Conservation (phyloP, 2,329 filamentous ascomycete species). For the Colletotrichum brevisporum region DNA sequence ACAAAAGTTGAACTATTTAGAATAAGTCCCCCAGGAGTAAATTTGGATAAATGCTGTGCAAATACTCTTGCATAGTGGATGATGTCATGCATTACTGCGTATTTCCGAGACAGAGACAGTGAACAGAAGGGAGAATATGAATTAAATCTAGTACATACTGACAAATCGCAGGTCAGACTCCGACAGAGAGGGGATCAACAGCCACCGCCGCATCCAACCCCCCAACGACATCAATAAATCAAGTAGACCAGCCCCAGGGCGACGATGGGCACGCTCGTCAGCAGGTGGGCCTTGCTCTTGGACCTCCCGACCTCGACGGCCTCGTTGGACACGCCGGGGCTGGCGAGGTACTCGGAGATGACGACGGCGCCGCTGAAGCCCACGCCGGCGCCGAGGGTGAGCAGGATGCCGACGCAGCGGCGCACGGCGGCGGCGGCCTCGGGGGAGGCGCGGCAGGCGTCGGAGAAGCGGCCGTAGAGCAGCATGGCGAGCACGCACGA, state of each 20-base stretch:
- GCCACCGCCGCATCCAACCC: no score
- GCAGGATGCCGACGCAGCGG: constrained; percentile 29
- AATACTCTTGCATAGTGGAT: no score
- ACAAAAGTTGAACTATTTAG: neutral
- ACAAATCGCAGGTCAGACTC: neutral
- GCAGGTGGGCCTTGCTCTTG: constrained; percentile 25
- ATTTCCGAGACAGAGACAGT: no score
- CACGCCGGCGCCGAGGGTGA: constrained; percentile 26
- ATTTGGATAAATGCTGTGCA: neutral
- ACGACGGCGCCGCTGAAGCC: constrained; percentile 32
- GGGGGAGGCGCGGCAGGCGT: constrained; percentile 29
- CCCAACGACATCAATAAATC: constrained; percentile 1
- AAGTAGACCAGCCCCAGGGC: constrained; percentile 25
- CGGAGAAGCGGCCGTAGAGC: constrained; percentile 29
- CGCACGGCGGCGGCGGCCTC: constrained; percentile 20
- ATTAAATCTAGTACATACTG: neutral
- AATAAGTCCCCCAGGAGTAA: neutral
- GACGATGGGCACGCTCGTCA: constrained; percentile 28
- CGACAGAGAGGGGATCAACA: neutral
- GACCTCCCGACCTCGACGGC: constrained; percentile 23
- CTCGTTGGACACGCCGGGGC: constrained; percentile 9
- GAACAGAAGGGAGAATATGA: no score
- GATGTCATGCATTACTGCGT: no score
- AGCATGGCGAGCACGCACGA: constrained; percentile 24
- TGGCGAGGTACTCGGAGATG: constrained; percentile 23